Base-by-base conservation (phyloP, 2,329 filamentous ascomycete species). In the Arthroderma sp. region DNA sequence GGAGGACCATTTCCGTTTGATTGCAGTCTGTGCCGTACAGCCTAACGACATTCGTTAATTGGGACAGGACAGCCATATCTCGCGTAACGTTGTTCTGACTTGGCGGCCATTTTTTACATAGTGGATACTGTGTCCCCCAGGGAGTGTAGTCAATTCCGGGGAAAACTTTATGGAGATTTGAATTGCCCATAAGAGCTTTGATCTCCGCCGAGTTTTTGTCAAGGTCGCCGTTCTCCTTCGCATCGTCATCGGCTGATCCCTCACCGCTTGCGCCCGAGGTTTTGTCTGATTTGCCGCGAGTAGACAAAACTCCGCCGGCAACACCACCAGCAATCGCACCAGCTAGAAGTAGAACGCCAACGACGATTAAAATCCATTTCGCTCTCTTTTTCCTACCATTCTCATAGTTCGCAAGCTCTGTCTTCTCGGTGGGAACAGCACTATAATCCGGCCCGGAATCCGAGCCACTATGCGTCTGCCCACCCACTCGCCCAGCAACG, bases 1-100 rank as follows among this genome's bases (percentile, higher is more conserved):
- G 81, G 6, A 96, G 69, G 1, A 93, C 77, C 83, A 96, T 91
- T 63, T 94, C 77, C 0, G 89, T 96, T 65, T 96, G 89, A 64
- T 95, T 95, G 73, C 89, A 96, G 66, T 96, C 89, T 8, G 86
- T 96, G 41, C 89, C 89, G 61, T 96, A 96, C 1, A 95, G 72
- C 5, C 89, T 82, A 40, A 96, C 76, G 3, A 80, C 81, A 60
- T 94, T 88, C 48, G 87, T 94, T 37, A 96, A 71, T 61, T 94
- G 87, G 8, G 84, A 87, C 42, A 96, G 77, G 6, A 95, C 81
- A 1, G 91, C 89, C 47, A 95, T 70, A 60, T 96, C 89, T 43
- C 86, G 79, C 0, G 91, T 96, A 52, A 96, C 73, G 60, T 96
- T 95, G 68, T 96, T 94, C 60, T 95, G 89, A 31, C 82, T 88